phyloP scores from a whole-genome alignment of 371 early-diverging fungal species.

The Haplosporangium sp. region DNA sequence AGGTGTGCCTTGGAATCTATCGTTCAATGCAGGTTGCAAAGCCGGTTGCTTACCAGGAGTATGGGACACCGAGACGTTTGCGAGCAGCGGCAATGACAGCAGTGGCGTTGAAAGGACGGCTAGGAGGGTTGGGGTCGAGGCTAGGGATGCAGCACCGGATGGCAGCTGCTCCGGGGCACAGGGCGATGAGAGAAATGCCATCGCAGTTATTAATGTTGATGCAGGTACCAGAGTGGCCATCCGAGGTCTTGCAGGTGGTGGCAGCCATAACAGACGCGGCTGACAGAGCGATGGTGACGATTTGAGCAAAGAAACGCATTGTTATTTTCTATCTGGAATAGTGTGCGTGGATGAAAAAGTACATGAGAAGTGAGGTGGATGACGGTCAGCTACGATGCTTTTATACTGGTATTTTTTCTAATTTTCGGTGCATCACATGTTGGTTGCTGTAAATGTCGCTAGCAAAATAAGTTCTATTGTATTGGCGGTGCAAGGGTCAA shows the following conservation, averaged over 20 bases:
- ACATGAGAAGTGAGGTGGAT: too few species aligned
- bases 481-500: too few species aligned
- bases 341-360: too few species aligned
- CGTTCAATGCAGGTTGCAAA: background rate
- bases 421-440: too few species aligned
- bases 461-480: too few species aligned
- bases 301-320: slow-evolving; percentile 10
- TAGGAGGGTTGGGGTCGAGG: background rate
- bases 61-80: slow-evolving; percentile 15
- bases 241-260: slow-evolving; percentile 6
- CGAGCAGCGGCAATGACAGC: slow-evolving; percentile 18
- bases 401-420: too few species aligned
- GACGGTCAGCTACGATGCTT: too few species aligned
- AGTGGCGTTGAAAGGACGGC: slow-evolving; percentile 5
- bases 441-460: too few species aligned
- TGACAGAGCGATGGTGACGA: slow-evolving; percentile 13
- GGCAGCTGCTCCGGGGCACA: slow-evolving; percentile 7
- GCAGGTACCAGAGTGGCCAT: slow-evolving; percentile 10
- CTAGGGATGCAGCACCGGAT: slow-evolving; percentile 11
- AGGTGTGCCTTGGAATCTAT: too few species aligned
- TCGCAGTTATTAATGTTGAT: background rate
- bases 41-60: slow-evolving; percentile 11
- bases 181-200: slow-evolving; percentile 7
- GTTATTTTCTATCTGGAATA: too few species aligned
- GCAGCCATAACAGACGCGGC: slow-evolving; percentile 9